Evolutionary conservation across 257 asterid species (phyloP).

Genomic region (Solanum pinnatisectum): DNA sequence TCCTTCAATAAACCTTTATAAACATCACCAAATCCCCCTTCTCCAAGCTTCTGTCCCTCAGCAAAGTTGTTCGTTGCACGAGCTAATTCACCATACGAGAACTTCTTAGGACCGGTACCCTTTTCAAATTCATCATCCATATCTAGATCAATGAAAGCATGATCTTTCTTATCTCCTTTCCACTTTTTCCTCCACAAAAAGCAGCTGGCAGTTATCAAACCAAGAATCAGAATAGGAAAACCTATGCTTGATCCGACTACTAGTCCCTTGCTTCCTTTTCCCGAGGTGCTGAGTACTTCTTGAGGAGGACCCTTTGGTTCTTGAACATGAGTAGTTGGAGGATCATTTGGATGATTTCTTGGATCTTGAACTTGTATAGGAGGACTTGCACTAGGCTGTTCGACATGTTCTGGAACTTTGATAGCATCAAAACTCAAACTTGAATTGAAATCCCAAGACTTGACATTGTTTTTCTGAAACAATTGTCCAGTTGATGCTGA

Average conservation of each 20-base stretch:
- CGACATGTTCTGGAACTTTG: neutral
- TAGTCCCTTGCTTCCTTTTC: neutral
- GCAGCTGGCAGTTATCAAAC: neutral
- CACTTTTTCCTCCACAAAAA: neutral
- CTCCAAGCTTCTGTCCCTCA: slow-evolving; percentile 18
- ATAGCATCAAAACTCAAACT: neutral
- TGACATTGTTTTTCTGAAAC: slow-evolving; percentile 8
- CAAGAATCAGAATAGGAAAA: neutral
- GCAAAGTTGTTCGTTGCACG: slow-evolving; percentile 23
- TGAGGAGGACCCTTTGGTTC: neutral
- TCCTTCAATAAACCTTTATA: slow-evolving; percentile 19
- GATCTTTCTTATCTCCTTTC: neutral
- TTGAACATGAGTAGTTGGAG: neutral
- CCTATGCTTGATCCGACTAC: slow-evolving; percentile 14
- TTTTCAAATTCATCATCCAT: slow-evolving; percentile 19
- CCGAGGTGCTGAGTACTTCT: neutral
- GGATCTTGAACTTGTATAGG: neutral
- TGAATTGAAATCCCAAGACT: slow-evolving; percentile 39
- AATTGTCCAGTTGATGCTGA: slow-evolving; percentile 32
- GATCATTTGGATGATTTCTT: neutral
- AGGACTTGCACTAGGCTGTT: neutral
- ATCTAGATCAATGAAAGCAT: neutral
- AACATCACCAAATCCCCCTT: slow-evolving; percentile 41
- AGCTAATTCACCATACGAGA: slow-evolving; percentile 14
- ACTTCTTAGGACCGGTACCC: slow-evolving; percentile 21